Percentiles rank a stretch among this genome's conserved stretches.
Evolutionary conservation across 495 filamentous ascomycete genomes (phyloP).

Genomic region (Penicillium salamii): DNA sequence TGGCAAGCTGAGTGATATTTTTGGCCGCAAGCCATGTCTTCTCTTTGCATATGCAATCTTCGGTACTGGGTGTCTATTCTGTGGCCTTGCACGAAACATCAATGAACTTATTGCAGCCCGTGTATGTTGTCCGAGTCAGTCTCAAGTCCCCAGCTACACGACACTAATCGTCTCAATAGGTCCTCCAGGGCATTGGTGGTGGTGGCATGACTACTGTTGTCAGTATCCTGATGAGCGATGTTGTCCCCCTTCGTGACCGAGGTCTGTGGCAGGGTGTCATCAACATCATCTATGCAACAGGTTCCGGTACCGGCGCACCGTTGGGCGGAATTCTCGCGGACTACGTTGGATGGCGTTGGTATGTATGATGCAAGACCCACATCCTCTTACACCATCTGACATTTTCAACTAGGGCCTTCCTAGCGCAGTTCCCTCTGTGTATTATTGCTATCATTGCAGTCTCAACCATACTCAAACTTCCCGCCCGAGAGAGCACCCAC

Average conservation of each 20-base stretch:
- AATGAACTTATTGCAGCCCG: conserved; percentile 65
- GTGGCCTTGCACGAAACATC: conserved; percentile 70
- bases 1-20: conserved; percentile 77
- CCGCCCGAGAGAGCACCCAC: conserved; percentile 49
- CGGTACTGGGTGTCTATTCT: conserved; percentile 68
- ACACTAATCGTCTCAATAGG: conserved; percentile 16
- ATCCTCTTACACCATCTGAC: conserved; percentile 7
- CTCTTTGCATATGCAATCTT: conserved; percentile 74
- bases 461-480: conserved; percentile 59
- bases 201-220: conserved; percentile 85
- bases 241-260: conserved; percentile 71
- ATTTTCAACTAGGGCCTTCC: conserved; percentile 56
- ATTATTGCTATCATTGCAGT: conserved; percentile 65
- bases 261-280: conserved; percentile 81
- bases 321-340: conserved; percentile 72
- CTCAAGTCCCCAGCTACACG: background rate
- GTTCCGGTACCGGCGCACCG: conserved; percentile 68
- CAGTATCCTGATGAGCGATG: conserved; percentile 73
- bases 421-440: conserved; percentile 68
- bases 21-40: conserved; percentile 73
- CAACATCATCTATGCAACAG: conserved; percentile 74
- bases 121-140: conserved; percentile 25
- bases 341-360: conserved; percentile 81
- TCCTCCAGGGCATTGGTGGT: conserved; percentile 73
- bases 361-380: conserved; percentile 15